Evolutionary conservation across 768 basidiomycete species (phyloP), one percentile per base, ranked within the genome.

Genomic region (Ramaria sp.): DNA sequence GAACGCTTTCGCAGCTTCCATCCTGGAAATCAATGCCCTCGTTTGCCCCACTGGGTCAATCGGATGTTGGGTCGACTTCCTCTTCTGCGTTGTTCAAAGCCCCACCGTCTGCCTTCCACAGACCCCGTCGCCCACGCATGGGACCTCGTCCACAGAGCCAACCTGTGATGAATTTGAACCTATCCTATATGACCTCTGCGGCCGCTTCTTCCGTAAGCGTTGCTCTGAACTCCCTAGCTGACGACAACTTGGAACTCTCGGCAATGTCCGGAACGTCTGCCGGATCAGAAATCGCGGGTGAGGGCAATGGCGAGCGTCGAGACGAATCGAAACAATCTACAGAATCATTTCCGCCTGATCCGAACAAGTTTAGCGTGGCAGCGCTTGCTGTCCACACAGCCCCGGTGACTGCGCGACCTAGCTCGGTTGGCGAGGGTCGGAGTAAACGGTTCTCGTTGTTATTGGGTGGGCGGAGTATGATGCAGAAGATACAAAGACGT

Each of bases 321-420:
- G 61, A 3, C 18, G 24, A 4, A 24, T 4, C 24, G 20, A 13
- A 12, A 32, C 16, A 10, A 47, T 25, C 0, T 30, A 6, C 28
- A 13, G n/a, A 8, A 22, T n/a, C 28, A n/a, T 10, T 10, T 34
- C 36, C 13, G 12, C 38, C 38, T 5, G 38, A 34, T 30, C 72
- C 71, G 61, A 85, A 86, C 63, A 76, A 85, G 37, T 88, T 88
- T 61, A 88, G 88, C 48, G 57, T 85, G 48, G 85, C 87, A 44
- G 84, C 84, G n/a, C 72, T 90, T 36, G 85, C 83, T 36, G 59
- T 89, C 64, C 85, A 88, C 59, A 80, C 81, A 28, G 79, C 80
- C 28, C 79, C 77, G 16, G 85, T 89, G 13, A 83, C 81, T 27
- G 78, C 83, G 20, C 74, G 78, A 18, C 76, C 78, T 37, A 67